Evolutionary conservation across 2,329 filamentous ascomycete species (phyloP), one percentile per base, ranked within the genome.

Genomic region (Westerdykella sp.): DNA sequence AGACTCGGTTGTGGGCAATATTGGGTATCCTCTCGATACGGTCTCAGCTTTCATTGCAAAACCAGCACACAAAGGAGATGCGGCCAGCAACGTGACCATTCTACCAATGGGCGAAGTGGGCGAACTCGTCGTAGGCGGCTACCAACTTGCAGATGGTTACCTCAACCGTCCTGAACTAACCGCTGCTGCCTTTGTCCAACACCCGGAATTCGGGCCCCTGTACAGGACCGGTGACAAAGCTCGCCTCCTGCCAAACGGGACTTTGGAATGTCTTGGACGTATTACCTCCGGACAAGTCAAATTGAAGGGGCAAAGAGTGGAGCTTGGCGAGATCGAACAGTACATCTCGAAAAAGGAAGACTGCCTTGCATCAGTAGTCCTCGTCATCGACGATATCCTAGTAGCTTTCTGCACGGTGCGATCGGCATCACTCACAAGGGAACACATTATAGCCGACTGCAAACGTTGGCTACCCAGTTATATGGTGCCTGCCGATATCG

Each of bases 161-260:
- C 73, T 95, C 40, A 94, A 95, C 57, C 78, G 87, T 10, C 77
- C 80, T 0, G 81, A 90, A 38, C 82, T 93, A 59, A 95, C 87
- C 0, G 69, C 72, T 1, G 70, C 75, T 14, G 82, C 81, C 0
- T 96, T 95, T 56, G 69, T 95, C 12, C 60, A 80, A 0, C 80
- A 83, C 21, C 68, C 73, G 0, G 53, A 69, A 44, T 83, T 81
- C 59, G 89, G 87, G 3, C 73, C 75, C 3, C 69, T 94, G 0
- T 96, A 96, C 64, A 78, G 86, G 23, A 95, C 89, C 0, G 89
- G 89, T 0, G 90, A 96, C 65, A 87, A 85, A 59, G 90, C 85
- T 4, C 76, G 78, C 16, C 74, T 95, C 39, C 74, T 77, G 2
- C 53, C 73, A 0, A 74, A 85, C 46, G 87, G 88, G 1, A 78